These are phyloP conservation scores for Aspergillus brasiliensis DNA, from an alignment of 2,329 filamentous ascomycete genomes.

Conservation along the genomic window DNA sequence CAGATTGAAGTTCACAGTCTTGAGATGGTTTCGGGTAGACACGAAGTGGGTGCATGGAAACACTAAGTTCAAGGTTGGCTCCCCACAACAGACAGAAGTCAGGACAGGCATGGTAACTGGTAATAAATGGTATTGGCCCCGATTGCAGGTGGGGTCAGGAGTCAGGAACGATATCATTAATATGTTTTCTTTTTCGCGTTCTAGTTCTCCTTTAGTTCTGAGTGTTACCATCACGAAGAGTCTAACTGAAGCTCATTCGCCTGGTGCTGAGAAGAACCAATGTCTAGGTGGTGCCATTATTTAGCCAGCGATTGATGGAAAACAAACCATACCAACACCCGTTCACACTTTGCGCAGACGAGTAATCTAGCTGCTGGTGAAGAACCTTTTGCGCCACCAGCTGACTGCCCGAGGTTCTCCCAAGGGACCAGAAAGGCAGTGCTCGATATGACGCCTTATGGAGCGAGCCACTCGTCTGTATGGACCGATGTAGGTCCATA, in stretches of 20 bases:
- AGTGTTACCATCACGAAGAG: background rate
- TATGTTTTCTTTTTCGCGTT: too few species aligned
- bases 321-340: background rate
- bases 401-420: background rate
- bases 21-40: constrained; percentile 23
- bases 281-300: background rate
- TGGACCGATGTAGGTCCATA: background rate
- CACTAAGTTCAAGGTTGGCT: constrained; percentile 29
- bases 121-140: background rate
- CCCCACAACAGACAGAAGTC: constrained; percentile 11
- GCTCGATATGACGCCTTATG: background rate
- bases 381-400: background rate
- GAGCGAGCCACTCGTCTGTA: background rate
- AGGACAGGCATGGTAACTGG: background rate
- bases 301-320: background rate
- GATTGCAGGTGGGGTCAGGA: constrained; percentile 4
- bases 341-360: background rate
- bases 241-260: background rate
- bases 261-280: background rate
- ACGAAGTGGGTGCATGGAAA: constrained; percentile 19
- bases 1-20: constrained; percentile 1
- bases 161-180: background rate
- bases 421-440: background rate
- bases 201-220: too few species aligned
- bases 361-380: background rate